A percentile compares a stretch with the other conserved stretches of the same genome.
phyloP scores from a whole-genome alignment of 1,284 basidiomycete species.

The Apiotrichum sp. region DNA sequence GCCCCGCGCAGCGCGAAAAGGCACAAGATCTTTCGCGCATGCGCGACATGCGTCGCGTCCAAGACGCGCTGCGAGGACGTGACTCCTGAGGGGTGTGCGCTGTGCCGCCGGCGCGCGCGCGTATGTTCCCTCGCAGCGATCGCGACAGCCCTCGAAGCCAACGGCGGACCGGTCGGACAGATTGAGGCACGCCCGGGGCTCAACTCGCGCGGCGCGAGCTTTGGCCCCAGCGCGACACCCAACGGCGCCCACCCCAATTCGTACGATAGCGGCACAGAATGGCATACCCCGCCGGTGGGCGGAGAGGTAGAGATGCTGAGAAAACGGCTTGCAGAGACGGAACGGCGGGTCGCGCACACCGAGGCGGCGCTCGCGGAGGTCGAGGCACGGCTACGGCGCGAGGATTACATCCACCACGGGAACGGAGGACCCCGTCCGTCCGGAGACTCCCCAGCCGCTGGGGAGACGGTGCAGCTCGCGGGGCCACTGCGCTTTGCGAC shows the following conservation, averaged over 20 bases:
- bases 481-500: constrained; percentile 10
- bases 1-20: constrained; percentile 10
- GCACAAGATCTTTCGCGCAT: constrained; percentile 30
- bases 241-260: too few species aligned
- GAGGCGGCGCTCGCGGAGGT: constrained; percentile 3
- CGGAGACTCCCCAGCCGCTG: neutral
- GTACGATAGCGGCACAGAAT: too few species aligned
- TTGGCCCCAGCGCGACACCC: too few species aligned
- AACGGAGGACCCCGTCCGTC: neutral
- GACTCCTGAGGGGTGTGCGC: constrained; percentile 20
- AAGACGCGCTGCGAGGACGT: constrained; percentile 37
- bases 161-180: too few species aligned
- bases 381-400: neutral
- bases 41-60: constrained; percentile 25
- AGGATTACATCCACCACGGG: too few species aligned
- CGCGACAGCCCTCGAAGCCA: constrained; percentile 3
- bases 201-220: too few species aligned
- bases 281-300: neutral
- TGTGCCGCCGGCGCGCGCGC: constrained; percentile 26
- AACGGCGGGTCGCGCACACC: constrained; percentile 9
- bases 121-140: constrained; percentile 22
- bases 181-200: too few species aligned
- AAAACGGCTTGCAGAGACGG: constrained; percentile 10
- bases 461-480: neutral
- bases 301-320: constrained; percentile 6